Base-by-base conservation (phyloP, 345 rosid species). In the Lagerstroemia speciosa region DNA sequence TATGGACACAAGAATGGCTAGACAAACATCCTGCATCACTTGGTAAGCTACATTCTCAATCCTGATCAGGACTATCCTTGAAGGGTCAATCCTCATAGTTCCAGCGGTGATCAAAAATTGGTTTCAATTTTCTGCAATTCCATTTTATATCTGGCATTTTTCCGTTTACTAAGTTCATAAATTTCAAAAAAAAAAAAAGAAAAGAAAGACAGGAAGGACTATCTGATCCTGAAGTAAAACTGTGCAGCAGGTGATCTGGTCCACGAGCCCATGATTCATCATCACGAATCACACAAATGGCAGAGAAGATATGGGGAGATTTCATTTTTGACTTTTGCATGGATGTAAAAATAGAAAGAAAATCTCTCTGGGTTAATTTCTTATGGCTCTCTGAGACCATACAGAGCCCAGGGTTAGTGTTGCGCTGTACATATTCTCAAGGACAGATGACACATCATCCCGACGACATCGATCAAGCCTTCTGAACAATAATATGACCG, bases 251-350 rank as follows among this genome's bases (percentile, higher is more conserved):
- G 24, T 48, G 3, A 0, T 24, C 60, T n/a, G 27, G 29, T 53
- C 60, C 60, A 53, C 6, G 60, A 53, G 60, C 60, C 60, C 30
- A 53, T 53, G 29, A n/a, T 24, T 8, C 30, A 16, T 53, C 29
- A 53, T 53, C 60, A 53, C 24, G 46, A 41, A 48, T 48, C 55
- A 22, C n/a, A 19, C 20, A 48, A 19, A 3, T 48, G 55, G 55
- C 55, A 19, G 55, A 0, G 24, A 48, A 48, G 55, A 48, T 48
- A 48, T 3, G 55, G 6, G 8, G 33, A 27, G 63, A 58, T 58
- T 58, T 58, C 34, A n/a, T 12, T 8, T 58, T 58, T 58, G 63
- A 58, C 63, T 58, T 58, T 58, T 58, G 63, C 17, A 58, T 58
- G 19, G 32, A 58, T 30, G 19, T 2, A 8, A 19, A 48, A n/a